Evolutionary conservation across 164 flowering plant species (phyloP), one percentile per base, ranked within the genome.

Genomic region (Houttuynia cordata): DNA sequence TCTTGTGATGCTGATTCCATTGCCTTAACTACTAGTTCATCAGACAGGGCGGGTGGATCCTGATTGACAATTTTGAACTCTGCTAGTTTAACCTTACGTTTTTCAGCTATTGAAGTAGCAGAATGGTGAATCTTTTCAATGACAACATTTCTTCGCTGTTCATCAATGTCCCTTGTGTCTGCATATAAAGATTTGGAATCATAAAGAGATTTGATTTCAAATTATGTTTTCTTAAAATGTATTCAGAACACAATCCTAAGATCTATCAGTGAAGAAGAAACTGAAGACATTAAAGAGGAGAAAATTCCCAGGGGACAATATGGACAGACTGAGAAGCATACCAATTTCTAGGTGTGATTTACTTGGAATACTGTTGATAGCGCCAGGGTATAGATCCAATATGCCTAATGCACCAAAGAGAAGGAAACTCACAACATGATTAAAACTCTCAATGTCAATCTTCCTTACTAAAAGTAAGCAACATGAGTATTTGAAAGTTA

Each of bases 311-410:
- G 4, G 58, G 41, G 17, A 40, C 42, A 39, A 15, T 10, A 13
- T 8, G 13, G 7, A 8, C 22, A 50, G 52, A 50, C 10, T 24
- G 39, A 40, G 62, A 60, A 53, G 18, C 66, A 19, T 81, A 93
- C 98, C 98, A 56, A 93, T 93, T 80, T 89, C 94, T 47, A 93
- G 56, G 72, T 87, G 94, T 66, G 97, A 70, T 75, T 86, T 89
- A 81, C 98, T 93, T 19, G 98, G 98, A 64, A 93, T 90, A 78
- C 98, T 93, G 74, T 93, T 93, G 76, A 93, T 83, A 59, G 99
- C 99, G 69, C 97, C 94, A n/a, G 99, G 97, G 73, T 93, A 97
- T 64, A 93, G 79, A 64, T 93, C 87, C 75, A 93, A 62, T 63
- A 90, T 85, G 63, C 98, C 98, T 89, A 56, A 49, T 30, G 37